Percentiles rank a stretch among this genome's conserved stretches.
phyloP scores from a whole-genome alignment of 768 basidiomycete genomes.

The Suillus subluteus region DNA sequence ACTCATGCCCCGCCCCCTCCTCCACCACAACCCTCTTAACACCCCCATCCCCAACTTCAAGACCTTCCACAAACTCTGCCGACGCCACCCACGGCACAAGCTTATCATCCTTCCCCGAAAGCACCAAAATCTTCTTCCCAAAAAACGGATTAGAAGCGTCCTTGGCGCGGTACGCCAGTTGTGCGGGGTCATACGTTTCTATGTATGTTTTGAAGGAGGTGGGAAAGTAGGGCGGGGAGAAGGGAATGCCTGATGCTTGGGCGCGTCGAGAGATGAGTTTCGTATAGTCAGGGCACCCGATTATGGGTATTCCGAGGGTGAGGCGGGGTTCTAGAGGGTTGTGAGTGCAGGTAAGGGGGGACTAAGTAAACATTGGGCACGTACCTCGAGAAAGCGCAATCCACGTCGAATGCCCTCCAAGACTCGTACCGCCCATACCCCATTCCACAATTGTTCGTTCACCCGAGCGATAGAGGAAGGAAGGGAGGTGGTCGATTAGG shows the following conservation, averaged over 20 bases:
- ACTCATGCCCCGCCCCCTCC: constrained; percentile 62
- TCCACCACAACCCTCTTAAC: constrained; percentile 59
- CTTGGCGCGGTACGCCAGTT: constrained; percentile 42
- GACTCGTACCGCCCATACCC: constrained; percentile 74
- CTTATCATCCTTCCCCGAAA: constrained; percentile 67
- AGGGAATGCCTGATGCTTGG: constrained; percentile 40
- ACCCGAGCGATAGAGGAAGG: constrained; percentile 70
- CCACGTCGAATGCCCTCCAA: constrained; percentile 90
- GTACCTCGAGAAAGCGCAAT: constrained; percentile 55
- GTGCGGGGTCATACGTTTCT: constrained; percentile 47
- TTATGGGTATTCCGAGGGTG: constrained; percentile 51
- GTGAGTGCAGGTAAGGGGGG: background rate
- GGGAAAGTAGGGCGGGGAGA: constrained; percentile 62
- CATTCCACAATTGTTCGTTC: constrained; percentile 67
- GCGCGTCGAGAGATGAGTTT: constrained; percentile 64
- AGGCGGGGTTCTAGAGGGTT: constrained; percentile 46
- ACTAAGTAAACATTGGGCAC: background rate
- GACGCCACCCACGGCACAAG: constrained; percentile 71
- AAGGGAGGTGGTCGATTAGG: constrained; percentile 78
- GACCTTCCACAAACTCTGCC: constrained; percentile 53
- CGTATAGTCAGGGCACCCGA: constrained; percentile 75
- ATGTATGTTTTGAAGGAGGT: constrained; percentile 52
- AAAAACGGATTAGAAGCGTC: constrained; percentile 58
- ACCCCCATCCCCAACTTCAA: constrained; percentile 58
- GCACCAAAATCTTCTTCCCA: constrained; percentile 73